Percentiles rank a stretch among this genome's conserved stretches.
phyloP scores from a whole-genome alignment of 495 filamentous ascomycete genomes.

The Darksidea phi region DNA sequence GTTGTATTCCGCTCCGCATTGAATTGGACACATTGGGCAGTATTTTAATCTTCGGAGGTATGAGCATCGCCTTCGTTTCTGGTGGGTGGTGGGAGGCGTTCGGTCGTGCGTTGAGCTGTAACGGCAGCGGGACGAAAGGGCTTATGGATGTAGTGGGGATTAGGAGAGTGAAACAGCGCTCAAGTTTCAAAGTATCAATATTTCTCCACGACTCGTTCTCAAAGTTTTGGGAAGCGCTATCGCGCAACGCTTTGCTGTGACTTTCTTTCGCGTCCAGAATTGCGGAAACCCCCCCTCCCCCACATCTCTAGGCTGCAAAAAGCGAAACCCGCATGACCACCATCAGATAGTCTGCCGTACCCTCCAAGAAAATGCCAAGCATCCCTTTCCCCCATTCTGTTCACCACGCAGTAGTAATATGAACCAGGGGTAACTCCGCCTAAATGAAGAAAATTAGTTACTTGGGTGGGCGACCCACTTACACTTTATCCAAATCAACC shows the following conservation, averaged over 20 bases:
- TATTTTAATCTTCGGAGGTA: constrained; percentile 3
- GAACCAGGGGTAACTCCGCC: neutral
- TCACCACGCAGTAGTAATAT: neutral
- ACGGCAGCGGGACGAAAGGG: neutral
- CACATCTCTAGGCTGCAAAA: too few relatives aligned
- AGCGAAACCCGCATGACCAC: too few relatives aligned
- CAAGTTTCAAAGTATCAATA: too few relatives aligned
- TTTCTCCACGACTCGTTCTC: too few relatives aligned
- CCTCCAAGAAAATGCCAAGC: constrained; percentile 2
- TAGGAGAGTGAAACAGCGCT: too few relatives aligned
- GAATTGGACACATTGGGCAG: neutral
- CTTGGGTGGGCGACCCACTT: neutral
- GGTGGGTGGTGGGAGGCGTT: neutral
- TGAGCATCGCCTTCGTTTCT: neutral
- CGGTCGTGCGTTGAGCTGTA: neutral
- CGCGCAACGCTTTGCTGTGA: neutral
- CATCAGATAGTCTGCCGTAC: neutral
- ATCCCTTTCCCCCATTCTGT: neutral
- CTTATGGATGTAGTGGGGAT: neutral
- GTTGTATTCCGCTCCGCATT: neutral
- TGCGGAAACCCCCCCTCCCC: neutral
- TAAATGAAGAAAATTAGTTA: constrained; percentile 1
- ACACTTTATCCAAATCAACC: constrained; percentile 25
- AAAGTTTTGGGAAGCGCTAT: too few relatives aligned
- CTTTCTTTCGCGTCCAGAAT: neutral